These are phyloP conservation scores for Blastobotrys terrestris DNA, from an alignment of 805 yeast genomes.

Conservation along the genomic window DNA sequence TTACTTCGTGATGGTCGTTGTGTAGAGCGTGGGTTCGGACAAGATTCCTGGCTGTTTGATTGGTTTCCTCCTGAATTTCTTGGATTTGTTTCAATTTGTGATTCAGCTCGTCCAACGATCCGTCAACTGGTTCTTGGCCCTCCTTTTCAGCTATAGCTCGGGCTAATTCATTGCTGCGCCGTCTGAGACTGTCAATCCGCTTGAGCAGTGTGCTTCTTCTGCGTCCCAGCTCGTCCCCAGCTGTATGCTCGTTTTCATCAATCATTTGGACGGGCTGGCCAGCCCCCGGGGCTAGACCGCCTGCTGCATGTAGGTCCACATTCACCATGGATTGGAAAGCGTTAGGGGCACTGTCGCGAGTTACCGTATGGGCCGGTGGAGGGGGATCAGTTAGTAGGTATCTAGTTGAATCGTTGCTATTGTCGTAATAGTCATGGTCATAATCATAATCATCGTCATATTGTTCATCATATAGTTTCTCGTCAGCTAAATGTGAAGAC, in stretches of 20 bases:
- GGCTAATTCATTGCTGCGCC: background rate
- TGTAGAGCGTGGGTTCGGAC: constrained; percentile 7
- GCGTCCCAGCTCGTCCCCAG: background rate
- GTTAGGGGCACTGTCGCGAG: background rate
- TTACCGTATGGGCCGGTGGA: background rate
- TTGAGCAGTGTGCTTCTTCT: background rate
- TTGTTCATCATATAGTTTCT: background rate
- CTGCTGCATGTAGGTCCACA: constrained; percentile 25
- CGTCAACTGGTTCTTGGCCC: constrained; percentile 15
- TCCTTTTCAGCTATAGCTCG: background rate
- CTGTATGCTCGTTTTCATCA: background rate
- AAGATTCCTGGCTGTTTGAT: constrained; percentile 3
- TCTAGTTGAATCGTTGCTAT: background rate
- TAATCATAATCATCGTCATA: constrained; percentile 7
- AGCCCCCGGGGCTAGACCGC: constrained; percentile 32
- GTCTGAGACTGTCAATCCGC: background rate
- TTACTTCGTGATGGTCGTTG: background rate
- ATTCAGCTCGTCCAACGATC: constrained; percentile 22
- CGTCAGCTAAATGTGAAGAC: no score
- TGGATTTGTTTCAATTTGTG: constrained; percentile 13
- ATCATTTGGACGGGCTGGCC: constrained; percentile 4
- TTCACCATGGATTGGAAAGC: constrained; percentile 17
- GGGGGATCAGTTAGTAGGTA: background rate
- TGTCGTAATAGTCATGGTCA: constrained; percentile 4
- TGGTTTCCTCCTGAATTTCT: constrained; percentile 7